Evolutionary conservation across 495 filamentous ascomycete species (phyloP).

Genomic region (Annulohypoxylon nitens): DNA sequence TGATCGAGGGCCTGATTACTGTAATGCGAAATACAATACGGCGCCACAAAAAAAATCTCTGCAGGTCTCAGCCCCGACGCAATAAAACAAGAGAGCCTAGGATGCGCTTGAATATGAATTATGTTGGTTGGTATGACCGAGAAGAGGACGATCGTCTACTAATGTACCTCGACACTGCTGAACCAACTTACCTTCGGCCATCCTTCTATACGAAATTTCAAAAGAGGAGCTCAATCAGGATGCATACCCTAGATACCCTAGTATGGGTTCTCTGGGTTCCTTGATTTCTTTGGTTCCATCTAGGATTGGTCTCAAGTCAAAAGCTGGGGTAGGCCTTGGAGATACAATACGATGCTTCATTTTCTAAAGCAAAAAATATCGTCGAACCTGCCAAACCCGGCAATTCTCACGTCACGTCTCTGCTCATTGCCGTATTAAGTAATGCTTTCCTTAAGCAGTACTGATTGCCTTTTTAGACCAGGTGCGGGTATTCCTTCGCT

Average conservation of each 20-base stretch:
- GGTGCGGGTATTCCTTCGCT: constrained; percentile 11
- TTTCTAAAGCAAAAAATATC: not conserved
- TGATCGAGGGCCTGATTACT: not conserved
- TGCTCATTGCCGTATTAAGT: not conserved
- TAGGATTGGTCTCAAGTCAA: constrained; percentile 6
- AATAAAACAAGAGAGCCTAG: constrained; percentile 2
- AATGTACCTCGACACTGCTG: not conserved
- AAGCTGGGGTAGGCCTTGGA: constrained; percentile 6
- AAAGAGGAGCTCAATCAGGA: constrained; percentile 12
- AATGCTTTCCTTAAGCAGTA: constrained; percentile 14
- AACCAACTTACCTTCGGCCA: not conserved
- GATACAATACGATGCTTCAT: constrained; percentile 15
- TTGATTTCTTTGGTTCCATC: not conserved
- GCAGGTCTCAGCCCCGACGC: constrained; percentile 24
- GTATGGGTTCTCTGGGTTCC: no score
- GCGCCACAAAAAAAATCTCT: constrained; percentile 6
- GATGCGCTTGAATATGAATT: not conserved
- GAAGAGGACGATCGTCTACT: constrained; percentile 17
- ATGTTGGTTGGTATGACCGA: not conserved
- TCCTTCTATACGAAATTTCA: constrained; percentile 4
- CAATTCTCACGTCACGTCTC: constrained; percentile 11
- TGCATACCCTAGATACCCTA: constrained; percentile 3
- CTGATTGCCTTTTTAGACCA: constrained; percentile 9
- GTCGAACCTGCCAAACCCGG: constrained; percentile 8
- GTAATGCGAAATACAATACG: constrained; percentile 3